phyloP scores from a whole-genome alignment of 768 basidiomycete species.

The Cyathus striatus region DNA sequence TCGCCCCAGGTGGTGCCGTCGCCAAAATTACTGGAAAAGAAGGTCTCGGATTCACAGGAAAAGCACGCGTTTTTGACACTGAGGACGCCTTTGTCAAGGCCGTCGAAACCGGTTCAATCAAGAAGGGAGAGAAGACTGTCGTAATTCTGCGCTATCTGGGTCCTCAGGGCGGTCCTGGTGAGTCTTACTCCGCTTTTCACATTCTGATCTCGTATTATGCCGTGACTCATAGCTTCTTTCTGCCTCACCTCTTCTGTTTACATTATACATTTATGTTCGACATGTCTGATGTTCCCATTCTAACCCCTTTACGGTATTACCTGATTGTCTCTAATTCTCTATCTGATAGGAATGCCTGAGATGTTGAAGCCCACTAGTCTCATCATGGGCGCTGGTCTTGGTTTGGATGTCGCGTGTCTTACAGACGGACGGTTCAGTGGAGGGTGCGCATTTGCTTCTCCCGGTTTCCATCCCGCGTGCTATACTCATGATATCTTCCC shows the following conservation, averaged over 20 bases:
- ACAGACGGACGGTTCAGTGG: slow-evolving; percentile 98
- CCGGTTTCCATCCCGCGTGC: slow-evolving; percentile 4
- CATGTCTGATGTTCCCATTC: slow-evolving; percentile 17
- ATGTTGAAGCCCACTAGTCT: slow-evolving; percentile 98
- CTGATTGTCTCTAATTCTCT: slow-evolving; percentile 10
- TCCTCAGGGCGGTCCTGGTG: slow-evolving; percentile 93
- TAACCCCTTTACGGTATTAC: slow-evolving; percentile 10
- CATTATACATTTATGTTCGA: neutral
- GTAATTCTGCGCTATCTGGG: slow-evolving; percentile 94
- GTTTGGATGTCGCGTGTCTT: slow-evolving; percentile 91
- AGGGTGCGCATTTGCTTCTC: slow-evolving; percentile 56
- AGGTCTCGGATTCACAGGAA: slow-evolving; percentile 83
- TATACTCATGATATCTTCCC: neutral
- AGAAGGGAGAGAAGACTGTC: slow-evolving; percentile 95
- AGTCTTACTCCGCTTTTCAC: slow-evolving; percentile 18
- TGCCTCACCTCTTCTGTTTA: neutral
- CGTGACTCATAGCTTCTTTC: neutral
- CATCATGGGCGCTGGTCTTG: slow-evolving; percentile 98
- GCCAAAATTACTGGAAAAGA: slow-evolving; percentile 97
- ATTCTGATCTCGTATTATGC: too few species aligned
- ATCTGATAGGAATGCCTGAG: slow-evolving; percentile 86
- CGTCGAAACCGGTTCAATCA: slow-evolving; percentile 83
- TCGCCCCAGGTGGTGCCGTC: slow-evolving; percentile 94
- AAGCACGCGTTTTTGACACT: slow-evolving; percentile 87
- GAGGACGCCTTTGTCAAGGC: slow-evolving; percentile 87